Evolutionary conservation across 108 stramenopile genomes (phyloP), one percentile per base, ranked within the genome.

Genomic region (Cylindrotheca fusiformis): DNA sequence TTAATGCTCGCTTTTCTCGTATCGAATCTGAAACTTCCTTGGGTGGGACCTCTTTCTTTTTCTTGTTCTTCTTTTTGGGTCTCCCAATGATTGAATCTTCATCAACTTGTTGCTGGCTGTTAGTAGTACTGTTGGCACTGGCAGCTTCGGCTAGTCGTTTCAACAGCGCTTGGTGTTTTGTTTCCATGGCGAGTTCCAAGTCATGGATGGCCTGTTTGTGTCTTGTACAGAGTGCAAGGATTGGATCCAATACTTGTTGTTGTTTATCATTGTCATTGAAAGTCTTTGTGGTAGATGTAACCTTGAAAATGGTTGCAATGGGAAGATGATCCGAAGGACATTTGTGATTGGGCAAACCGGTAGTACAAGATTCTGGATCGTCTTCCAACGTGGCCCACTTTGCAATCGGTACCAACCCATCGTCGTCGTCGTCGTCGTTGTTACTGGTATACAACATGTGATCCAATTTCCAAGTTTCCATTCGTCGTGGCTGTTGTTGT

Each of bases 261-360:
- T 6, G 14, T 41, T 6, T 14, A 10, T 41, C 36, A 41, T 41
- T 41, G 10, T 41, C 36, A 6, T 41, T 41, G 6, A 14, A 6
- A 41, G 36, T 41, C 10, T 6, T 6, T 6, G 36, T 14, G 6
- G 6, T 6, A 14, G 36, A 41, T 10, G 36, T 6, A 18, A 61
- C 55, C 27, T 75, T 21, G 52, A 81, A 81, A 19, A 58, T 24
- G 24, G 80, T 69, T 58, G 76, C 80, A 48, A 81, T 71, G 6
- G 80, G 80, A 27, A 81, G 36, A 48, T 81, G 80, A 49, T 81
- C 80, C 8, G 80, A 75, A 20, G 76, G 76, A n/a, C 74, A 31
- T 21, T 22, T 65, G 17, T 63, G 64, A 54, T 74, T 81, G 30
- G 80, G 80, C 59, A 81, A 48, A 14, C 80, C 80, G 14, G 44